Base-by-base conservation (phyloP, 1,284 basidiomycete species). In the Omphalotus olearius region DNA sequence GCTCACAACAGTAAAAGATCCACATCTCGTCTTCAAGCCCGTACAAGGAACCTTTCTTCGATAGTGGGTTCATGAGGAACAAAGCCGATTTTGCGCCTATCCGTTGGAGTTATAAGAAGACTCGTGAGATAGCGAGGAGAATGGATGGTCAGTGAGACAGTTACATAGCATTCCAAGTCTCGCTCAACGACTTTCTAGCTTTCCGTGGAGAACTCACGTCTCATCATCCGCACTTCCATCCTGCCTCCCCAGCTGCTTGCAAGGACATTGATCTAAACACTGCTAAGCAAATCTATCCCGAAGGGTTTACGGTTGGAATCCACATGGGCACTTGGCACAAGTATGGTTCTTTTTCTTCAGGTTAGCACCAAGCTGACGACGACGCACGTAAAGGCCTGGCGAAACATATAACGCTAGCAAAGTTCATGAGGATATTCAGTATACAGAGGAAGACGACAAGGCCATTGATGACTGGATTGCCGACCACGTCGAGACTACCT, bases 31-130 rank as follows among this genome's bases (percentile, higher is more conserved):
- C 79, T 26, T 54, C 72, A 37, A 81, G 74, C 66, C 83, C 84
- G 3, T 85, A 86, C 68, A 68, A 69, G 59, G 79, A 79, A 56
- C 83, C 85, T 3, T 72, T 68, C 68, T 85, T 85, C 62, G 83
- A 87, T 67, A 79, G 76, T 55, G 84, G 84, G 20, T 86, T 86
- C 76, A 80, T 87, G 82, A 86, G 85, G 71, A 66, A 85, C 70
- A 83, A 84, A 71, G 83, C 82, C 20, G 84, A 85, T 69, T 83
- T 84, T 60, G 83, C 82, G n/a, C 84, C 84, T 11, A 82, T 85
- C 58, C 79, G 83, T 45, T 86, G 84, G 84, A 80, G 79, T 60
- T 86, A 86, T 71, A 86, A 86, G 77, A 80, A 80, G 72, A 83
- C 81, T 41, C 80, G 84, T 60, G 83, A 86, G 59, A 68, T 85